phyloP scores from a whole-genome alignment of 768 basidiomycete genomes.

The Cystoderma amianthinum region DNA sequence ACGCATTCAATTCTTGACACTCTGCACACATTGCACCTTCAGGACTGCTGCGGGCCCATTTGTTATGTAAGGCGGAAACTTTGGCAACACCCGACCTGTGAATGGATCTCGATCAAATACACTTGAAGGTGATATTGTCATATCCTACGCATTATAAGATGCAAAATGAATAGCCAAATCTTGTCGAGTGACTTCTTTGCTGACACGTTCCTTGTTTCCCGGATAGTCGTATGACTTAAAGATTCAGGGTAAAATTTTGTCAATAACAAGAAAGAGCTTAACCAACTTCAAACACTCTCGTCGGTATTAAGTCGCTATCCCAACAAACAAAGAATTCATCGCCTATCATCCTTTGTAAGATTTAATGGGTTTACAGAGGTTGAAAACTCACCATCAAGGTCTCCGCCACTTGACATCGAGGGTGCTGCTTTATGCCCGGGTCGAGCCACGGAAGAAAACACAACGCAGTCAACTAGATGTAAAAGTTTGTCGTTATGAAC shows the following conservation, averaged over 20 bases:
- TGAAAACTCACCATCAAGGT: slow-evolving; percentile 40
- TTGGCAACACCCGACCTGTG: slow-evolving; percentile 49
- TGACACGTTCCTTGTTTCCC: slow-evolving; percentile 46
- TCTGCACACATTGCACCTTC: slow-evolving; percentile 54
- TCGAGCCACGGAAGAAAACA: slow-evolving; percentile 52
- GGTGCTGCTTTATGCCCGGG: slow-evolving; percentile 58
- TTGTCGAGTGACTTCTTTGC: slow-evolving; percentile 38
- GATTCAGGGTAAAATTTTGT: background rate
- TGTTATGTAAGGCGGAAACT: slow-evolving; percentile 48
- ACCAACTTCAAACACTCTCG: slow-evolving; percentile 43
- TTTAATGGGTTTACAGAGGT: background rate
- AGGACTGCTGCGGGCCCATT: slow-evolving; percentile 51
- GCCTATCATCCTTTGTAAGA: slow-evolving; percentile 21
- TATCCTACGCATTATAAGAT: slow-evolving; percentile 55
- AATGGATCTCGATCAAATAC: slow-evolving; percentile 1
- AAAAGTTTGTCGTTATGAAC: slow-evolving; percentile 40
- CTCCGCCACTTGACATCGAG: slow-evolving; percentile 66
- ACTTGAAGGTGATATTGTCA: background rate
- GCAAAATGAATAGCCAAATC: slow-evolving; percentile 66
- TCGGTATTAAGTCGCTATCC: slow-evolving; percentile 58
- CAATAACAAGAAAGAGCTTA: no score
- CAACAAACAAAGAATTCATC: slow-evolving; percentile 68
- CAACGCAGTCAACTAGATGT: slow-evolving; percentile 61
- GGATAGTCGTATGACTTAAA: slow-evolving; percentile 64
- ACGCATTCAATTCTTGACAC: slow-evolving; percentile 66